Percentiles rank a stretch among this genome's conserved stretches.
Evolutionary conservation across 2,329 filamentous ascomycete species (phyloP).

Genomic region (Leptosphaerulina australis): DNA sequence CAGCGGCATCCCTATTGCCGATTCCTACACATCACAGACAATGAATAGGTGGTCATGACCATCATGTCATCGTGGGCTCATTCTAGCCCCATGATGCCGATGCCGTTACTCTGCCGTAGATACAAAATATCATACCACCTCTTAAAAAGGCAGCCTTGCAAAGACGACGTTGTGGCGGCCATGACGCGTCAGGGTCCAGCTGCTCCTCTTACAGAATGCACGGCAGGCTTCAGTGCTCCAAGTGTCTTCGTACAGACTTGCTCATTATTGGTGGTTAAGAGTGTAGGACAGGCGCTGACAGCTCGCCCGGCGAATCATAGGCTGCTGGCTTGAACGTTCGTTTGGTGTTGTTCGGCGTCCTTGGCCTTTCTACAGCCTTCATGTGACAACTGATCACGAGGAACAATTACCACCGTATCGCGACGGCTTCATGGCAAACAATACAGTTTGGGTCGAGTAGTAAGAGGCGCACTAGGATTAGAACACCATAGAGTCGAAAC

Average conservation of each 20-base stretch:
- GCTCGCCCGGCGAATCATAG: conserved; percentile 2
- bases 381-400: background rate
- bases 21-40: conserved; percentile 22
- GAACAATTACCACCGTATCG: too few species aligned
- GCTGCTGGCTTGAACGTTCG: background rate
- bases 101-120: conserved; percentile 4
- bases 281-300: background rate
- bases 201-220: conserved; percentile 4
- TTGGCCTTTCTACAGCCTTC: background rate
- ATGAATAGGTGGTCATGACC: conserved; percentile 7
- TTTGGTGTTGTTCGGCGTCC: background rate
- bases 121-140: conserved; percentile 2
- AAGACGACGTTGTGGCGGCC: conserved; percentile 3
- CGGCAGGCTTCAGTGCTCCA: conserved; percentile 2
- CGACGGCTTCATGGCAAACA: too few species aligned
- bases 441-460: too few species aligned
- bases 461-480: too few species aligned
- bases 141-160: conserved; percentile 5
- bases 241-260: conserved; percentile 4
- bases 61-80: conserved; percentile 35
- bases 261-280: conserved; percentile 6
- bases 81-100: conserved; percentile 11
- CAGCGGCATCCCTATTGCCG: conserved; percentile 24
- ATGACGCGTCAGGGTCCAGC: conserved; percentile 15
- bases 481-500: too few species aligned